Conservation (phyloP, 2,329 filamentous ascomycete species). For the Phoma sp. region DNA sequence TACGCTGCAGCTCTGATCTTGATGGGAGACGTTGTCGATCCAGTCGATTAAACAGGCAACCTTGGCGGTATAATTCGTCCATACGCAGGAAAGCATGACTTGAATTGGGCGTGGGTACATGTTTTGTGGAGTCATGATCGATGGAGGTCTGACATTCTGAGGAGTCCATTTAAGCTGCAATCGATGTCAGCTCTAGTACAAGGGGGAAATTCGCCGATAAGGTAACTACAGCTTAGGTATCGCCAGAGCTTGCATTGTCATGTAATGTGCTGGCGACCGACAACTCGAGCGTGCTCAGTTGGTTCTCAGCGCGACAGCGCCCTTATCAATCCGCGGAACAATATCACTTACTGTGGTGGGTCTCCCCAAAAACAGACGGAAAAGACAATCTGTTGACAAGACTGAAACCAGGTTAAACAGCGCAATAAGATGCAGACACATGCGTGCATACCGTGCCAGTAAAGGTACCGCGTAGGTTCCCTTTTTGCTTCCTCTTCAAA, state of each 20-base stretch:
- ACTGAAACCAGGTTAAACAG: neutral
- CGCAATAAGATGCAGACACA: neutral
- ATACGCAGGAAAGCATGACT: constrained; percentile 26
- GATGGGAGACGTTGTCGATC: constrained; percentile 20
- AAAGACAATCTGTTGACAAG: constrained; percentile 32
- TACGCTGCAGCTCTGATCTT: neutral
- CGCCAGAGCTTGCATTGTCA: neutral
- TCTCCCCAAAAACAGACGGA: constrained; percentile 37
- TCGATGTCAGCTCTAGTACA: neutral
- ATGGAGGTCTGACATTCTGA: constrained; percentile 27
- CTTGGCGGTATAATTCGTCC: constrained; percentile 28
- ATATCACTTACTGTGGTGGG: constrained; percentile 23
- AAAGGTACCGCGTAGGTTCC: constrained; percentile 26
- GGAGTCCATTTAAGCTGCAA: constrained; percentile 24
- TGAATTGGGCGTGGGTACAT: constrained; percentile 26
- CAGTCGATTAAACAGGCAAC: constrained; percentile 27
- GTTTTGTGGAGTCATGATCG: constrained; percentile 22
- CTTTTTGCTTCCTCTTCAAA: constrained; percentile 30
- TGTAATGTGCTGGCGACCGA: too few relatives aligned
- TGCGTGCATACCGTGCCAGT: constrained; percentile 21
- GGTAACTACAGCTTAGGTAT: too few relatives aligned
- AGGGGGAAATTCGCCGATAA: neutral
- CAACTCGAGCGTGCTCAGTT: too few relatives aligned
- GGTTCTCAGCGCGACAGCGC: too few relatives aligned
- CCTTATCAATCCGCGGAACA: neutral